Percentiles rank a stretch among this genome's conserved stretches.
These are phyloP conservation scores for Tardiomyces blankii DNA, from an alignment of 1,139 yeast genomes.

Conservation along the genomic window DNA sequence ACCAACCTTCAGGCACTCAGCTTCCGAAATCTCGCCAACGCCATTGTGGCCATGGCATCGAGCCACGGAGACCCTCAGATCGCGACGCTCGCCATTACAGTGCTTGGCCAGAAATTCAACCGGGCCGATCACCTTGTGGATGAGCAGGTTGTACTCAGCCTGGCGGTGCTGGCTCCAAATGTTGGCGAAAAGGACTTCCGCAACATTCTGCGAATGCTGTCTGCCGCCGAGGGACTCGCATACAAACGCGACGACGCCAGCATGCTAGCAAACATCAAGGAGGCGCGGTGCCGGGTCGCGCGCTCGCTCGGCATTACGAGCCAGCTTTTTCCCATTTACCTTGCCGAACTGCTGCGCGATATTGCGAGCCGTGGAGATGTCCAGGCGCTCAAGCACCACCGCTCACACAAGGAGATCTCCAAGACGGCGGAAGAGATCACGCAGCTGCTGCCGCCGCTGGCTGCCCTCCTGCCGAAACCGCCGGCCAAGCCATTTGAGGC, in stretches of 20 bases:
- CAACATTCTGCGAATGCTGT: constrained; percentile 33
- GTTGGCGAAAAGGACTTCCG: constrained; percentile 52
- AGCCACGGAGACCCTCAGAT: constrained; percentile 65
- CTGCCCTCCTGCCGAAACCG: constrained; percentile 56
- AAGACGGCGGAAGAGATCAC: constrained; percentile 70
- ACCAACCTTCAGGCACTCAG: not conserved
- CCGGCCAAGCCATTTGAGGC: constrained; percentile 31
- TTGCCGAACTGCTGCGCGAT: constrained; percentile 53
- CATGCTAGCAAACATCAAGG: constrained; percentile 8
- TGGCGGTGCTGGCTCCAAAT: constrained; percentile 46
- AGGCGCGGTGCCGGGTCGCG: constrained; percentile 31
- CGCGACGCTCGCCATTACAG: constrained; percentile 70
- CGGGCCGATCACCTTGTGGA: constrained; percentile 32
- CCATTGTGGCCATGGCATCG: constrained; percentile 61
- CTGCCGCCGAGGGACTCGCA: constrained; percentile 23
- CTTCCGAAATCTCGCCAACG: constrained; percentile 44
- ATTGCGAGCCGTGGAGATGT: constrained; percentile 78
- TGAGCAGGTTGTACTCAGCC: constrained; percentile 38
- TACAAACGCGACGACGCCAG: constrained; percentile 3
- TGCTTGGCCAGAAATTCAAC: constrained; percentile 69
- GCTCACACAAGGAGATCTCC: constrained; percentile 69
- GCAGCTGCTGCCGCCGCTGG: constrained; percentile 59
- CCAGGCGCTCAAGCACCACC: constrained; percentile 58
- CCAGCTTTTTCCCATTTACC: constrained; percentile 45
- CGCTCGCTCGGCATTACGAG: constrained; percentile 21